These are phyloP conservation scores for Blakeslea trispora DNA, from an alignment of 371 early-diverging fungal species.

Conservation along the genomic window DNA sequence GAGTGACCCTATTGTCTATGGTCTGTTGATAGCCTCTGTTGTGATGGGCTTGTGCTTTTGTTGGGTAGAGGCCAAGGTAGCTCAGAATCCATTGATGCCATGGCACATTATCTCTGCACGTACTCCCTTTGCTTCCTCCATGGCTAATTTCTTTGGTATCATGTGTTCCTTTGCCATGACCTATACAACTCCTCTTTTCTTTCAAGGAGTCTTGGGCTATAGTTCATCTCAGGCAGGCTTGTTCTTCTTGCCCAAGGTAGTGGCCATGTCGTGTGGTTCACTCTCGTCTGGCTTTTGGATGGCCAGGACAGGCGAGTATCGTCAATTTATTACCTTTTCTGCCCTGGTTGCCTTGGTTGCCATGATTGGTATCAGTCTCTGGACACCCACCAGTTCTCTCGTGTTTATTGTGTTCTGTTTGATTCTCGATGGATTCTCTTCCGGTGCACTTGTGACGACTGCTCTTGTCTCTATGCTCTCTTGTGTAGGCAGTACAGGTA, in stretches of 20 bases:
- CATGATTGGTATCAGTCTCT: constrained; percentile 31
- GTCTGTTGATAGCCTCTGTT: constrained; percentile 53
- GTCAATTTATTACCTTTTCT: constrained; percentile 16
- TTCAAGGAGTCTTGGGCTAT: constrained; percentile 38
- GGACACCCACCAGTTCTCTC: constrained; percentile 26
- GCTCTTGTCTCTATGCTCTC: constrained; percentile 53
- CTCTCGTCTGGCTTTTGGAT: constrained; percentile 34
- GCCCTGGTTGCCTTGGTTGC: constrained; percentile 15
- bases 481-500: constrained; percentile 43
- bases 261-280: constrained; percentile 34
- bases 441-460: constrained; percentile 48
- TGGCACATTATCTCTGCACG: constrained; percentile 45
- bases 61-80: constrained; percentile 67
- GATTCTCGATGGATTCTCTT: constrained; percentile 43
- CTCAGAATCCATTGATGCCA: constrained; percentile 80
- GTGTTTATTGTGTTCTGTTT: constrained; percentile 26
- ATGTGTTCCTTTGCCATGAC: constrained; percentile 39
- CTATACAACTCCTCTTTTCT: constrained; percentile 40
- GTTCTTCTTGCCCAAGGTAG: constrained; percentile 31
- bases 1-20: constrained; percentile 60
- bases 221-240: constrained; percentile 31
- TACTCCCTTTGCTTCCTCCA: constrained; percentile 42
- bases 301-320: constrained; percentile 34
- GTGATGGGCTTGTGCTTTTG: constrained; percentile 51
- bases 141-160: constrained; percentile 37